Conservation (phyloP, 2,329 filamentous ascomycete genomes). For the Fusarium neocosmosporiellum region DNA sequence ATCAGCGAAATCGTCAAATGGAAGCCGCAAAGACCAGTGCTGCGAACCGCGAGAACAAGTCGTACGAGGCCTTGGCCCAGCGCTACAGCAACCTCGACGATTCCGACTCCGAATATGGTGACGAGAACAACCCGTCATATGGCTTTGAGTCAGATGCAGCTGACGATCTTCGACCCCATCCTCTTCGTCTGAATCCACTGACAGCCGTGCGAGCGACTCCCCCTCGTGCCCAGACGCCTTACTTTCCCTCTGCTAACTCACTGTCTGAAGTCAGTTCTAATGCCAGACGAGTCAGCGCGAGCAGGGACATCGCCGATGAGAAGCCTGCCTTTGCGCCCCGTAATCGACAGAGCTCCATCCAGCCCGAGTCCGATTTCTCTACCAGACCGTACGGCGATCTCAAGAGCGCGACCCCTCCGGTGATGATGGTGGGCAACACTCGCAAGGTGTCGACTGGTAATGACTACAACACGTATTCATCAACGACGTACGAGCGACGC, state of each 20-base stretch:
- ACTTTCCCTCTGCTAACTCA: constrained; percentile 42
- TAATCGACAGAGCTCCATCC: constrained; percentile 57
- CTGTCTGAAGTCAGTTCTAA: constrained; percentile 61
- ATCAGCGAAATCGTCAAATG: constrained; percentile 61
- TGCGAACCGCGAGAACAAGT: constrained; percentile 47
- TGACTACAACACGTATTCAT: constrained; percentile 57
- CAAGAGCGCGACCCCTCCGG: constrained; percentile 63
- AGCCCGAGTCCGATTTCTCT: constrained; percentile 61
- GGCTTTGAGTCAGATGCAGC: constrained; percentile 43
- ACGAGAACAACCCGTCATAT: constrained; percentile 48
- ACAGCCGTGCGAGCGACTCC: constrained; percentile 25
- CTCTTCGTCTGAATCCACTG: constrained; percentile 63
- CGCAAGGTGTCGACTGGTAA: constrained; percentile 70
- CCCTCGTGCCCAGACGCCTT: constrained; percentile 34
- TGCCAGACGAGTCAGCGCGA: constrained; percentile 55
- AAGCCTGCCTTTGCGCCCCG: constrained; percentile 39
- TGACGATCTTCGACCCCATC: constrained; percentile 59
- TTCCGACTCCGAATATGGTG: constrained; percentile 55
- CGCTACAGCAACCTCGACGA: constrained; percentile 56
- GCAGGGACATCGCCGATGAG: constrained; percentile 60
- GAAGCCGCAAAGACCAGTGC: constrained; percentile 50
- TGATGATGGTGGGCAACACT: constrained; percentile 61
- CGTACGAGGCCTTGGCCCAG: constrained; percentile 61
- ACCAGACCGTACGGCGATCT: constrained; percentile 71
- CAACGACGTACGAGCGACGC: constrained; percentile 56